Evolutionary conservation across 306 rosid species (phyloP).

Genomic region (Trifolium pratense): DNA sequence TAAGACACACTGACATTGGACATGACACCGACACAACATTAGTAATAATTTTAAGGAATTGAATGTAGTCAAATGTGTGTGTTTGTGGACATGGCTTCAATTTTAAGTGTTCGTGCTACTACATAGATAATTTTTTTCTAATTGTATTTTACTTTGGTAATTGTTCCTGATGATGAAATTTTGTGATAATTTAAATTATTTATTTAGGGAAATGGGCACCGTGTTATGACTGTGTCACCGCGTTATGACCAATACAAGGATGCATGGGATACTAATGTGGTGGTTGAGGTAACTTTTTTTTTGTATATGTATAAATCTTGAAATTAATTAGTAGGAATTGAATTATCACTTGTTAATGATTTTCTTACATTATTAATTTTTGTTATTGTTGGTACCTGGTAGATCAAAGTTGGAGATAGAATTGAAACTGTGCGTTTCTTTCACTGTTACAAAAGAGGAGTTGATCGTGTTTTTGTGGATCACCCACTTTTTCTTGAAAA

Average conservation of each 20-base stretch:
- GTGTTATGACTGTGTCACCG: slow-evolving; percentile 78
- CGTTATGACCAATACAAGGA: slow-evolving; percentile 85
- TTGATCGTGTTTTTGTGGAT: slow-evolving; percentile 80
- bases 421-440: slow-evolving; percentile 66
- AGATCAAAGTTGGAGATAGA: slow-evolving; percentile 63
- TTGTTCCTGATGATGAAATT: background rate
- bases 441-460: slow-evolving; percentile 81
- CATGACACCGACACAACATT: background rate
- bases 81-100: background rate
- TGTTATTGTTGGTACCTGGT: slow-evolving; percentile 1
- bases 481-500: slow-evolving; percentile 71
- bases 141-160: background rate
- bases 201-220: slow-evolving; percentile 66
- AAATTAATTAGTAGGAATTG: background rate
- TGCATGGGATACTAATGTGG: slow-evolving; percentile 77
- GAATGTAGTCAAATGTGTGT: background rate
- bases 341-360: background rate
- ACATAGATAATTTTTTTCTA: background rate
- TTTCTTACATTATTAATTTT: background rate
- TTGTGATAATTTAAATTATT: slow-evolving; percentile 19
- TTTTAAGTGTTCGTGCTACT: background rate
- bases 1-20: no score
- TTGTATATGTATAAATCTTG: slow-evolving; percentile 15
- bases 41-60: background rate
- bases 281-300: slow-evolving; percentile 54